Evolutionary conservation across 2,329 filamentous ascomycete genomes (phyloP).

Genomic region (Hymenoscyphus salicellus): DNA sequence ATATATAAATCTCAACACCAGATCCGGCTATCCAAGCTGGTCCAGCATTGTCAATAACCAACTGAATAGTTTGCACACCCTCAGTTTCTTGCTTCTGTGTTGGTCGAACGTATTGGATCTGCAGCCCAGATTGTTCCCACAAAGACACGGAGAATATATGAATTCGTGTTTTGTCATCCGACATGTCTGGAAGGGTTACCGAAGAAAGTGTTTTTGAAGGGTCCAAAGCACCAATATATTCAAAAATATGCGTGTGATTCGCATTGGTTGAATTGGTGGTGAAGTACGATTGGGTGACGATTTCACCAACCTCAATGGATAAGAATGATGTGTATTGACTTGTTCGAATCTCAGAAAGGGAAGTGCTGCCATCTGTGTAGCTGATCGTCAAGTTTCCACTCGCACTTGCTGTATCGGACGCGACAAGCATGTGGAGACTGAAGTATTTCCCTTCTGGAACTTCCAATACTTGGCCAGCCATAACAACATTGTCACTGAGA

Average conservation of each 20-base stretch:
- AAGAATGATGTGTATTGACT: conserved; percentile 45
- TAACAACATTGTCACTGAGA: conserved; percentile 44
- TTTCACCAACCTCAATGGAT: conserved; percentile 45
- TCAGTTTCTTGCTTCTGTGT: conserved; percentile 43
- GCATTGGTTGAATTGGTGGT: conserved; percentile 42
- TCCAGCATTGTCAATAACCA: conserved; percentile 41
- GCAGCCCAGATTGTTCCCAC: conserved; percentile 37
- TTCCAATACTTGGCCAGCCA: conserved; percentile 40
- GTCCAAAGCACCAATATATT: conserved; percentile 41
- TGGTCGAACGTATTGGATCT: conserved; percentile 42
- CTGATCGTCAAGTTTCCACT: conserved; percentile 43
- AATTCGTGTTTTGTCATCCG: conserved; percentile 38
- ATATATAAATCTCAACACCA: conserved; percentile 35
- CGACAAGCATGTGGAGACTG: conserved; percentile 43
- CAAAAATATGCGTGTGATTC: conserved; percentile 46
- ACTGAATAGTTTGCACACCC: conserved; percentile 42
- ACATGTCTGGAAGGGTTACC: conserved; percentile 42
- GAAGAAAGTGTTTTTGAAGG: conserved; percentile 39
- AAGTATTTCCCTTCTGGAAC: conserved; percentile 40
- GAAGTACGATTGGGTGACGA: conserved; percentile 44
- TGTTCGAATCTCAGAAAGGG: conserved; percentile 43
- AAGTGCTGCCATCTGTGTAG: conserved; percentile 43
- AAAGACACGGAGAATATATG: conserved; percentile 45
- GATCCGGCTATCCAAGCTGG: conserved; percentile 37
- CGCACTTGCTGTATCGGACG: conserved; percentile 41